Evolutionary conservation across 257 asterid species (phyloP), one percentile per base, ranked within the genome.

Genomic region (Osmanthus fragrans): DNA sequence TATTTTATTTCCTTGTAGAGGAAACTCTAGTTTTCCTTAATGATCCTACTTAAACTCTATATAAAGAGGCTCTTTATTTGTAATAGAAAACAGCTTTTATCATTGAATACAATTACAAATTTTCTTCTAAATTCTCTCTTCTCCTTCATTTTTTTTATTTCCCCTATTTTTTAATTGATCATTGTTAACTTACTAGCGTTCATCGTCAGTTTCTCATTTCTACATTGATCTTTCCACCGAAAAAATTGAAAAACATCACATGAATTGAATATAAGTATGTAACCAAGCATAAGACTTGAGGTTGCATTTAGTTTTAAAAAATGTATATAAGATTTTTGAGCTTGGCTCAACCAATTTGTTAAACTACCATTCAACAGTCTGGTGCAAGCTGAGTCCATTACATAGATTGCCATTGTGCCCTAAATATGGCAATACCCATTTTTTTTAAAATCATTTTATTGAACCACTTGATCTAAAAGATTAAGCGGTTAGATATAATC

Each of bases 321-420:
- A 56, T 5, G 42, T 30, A 27, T 58, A 70, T 8, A 60, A 70
- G 49, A 64, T n/a, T 29, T 64, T 36, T 58, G 29, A 74, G 76
- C 54, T 37, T 30, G 32, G 45, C 16, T 40, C 29, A 70, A 76
- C 69, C 23, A 66, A 32, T 72, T n/a, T 4, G 21, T 25, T 47
- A 71, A 80, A 25, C 33, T 70, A 42, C 36, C 77, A 70, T 21
- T 77, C 69, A 73, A 40, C 71, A 39, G 51, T 47, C 51, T 70
- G 74, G 37, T 36, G 65, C 27, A 42, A 25, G 9, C 10, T 51
- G 29, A 15, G 7, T 60, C 33, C 34, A 60, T 10, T 33, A 3
- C 33, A 7, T 60, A 60, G 33, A 60, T 60, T 60, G 5, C 68
- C 0, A 60, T 21, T 10, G 16, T 9, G 19, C 68, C 18, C 68